phyloP scores from a whole-genome alignment of 2,329 filamentous ascomycete genomes.

The Apiospora rasikravindrae region DNA sequence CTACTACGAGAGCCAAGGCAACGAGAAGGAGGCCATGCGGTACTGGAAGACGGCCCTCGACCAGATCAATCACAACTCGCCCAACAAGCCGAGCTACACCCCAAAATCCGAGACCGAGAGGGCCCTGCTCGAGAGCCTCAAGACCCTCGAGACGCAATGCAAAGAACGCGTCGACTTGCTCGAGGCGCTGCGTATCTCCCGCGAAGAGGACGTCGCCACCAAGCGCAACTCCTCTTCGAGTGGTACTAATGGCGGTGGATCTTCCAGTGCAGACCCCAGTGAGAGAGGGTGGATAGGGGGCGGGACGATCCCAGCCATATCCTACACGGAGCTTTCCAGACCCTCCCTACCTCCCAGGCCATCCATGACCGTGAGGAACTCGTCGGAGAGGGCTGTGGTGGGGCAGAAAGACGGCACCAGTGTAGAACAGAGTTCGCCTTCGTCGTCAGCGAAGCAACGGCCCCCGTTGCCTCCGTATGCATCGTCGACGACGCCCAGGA shows the following conservation, averaged over 20 bases:
- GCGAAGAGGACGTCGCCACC: constrained; percentile 46
- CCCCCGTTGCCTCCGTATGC: constrained; percentile 40
- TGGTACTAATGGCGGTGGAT: constrained; percentile 17
- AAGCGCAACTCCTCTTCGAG: constrained; percentile 32
- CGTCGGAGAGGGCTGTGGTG: constrained; percentile 53
- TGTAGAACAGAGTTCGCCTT: constrained; percentile 32
- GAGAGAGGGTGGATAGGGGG: constrained; percentile 73
- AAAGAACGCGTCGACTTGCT: constrained; percentile 91
- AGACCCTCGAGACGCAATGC: constrained; percentile 86
- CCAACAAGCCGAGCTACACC: constrained; percentile 71
- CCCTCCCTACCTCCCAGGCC: constrained; percentile 65
- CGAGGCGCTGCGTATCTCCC: constrained; percentile 76
- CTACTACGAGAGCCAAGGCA: constrained; percentile 93
- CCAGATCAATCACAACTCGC: constrained; percentile 85
- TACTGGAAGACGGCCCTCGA: constrained; percentile 90
- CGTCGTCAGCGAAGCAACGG: constrained; percentile 32
- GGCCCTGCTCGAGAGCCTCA: constrained; percentile 79
- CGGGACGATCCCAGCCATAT: constrained; percentile 81
- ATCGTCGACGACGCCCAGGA: constrained; percentile 37
- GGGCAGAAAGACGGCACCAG: constrained; percentile 36
- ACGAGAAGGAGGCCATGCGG: constrained; percentile 87
- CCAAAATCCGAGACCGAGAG: constrained; percentile 83
- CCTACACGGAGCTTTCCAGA: constrained; percentile 81
- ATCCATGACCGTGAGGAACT: constrained; percentile 50
- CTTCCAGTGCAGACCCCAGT: constrained; percentile 28